Evolutionary conservation across 2,329 filamentous ascomycete species (phyloP), one percentile per base, ranked within the genome.

Genomic region (Venturiaceae sp.): DNA sequence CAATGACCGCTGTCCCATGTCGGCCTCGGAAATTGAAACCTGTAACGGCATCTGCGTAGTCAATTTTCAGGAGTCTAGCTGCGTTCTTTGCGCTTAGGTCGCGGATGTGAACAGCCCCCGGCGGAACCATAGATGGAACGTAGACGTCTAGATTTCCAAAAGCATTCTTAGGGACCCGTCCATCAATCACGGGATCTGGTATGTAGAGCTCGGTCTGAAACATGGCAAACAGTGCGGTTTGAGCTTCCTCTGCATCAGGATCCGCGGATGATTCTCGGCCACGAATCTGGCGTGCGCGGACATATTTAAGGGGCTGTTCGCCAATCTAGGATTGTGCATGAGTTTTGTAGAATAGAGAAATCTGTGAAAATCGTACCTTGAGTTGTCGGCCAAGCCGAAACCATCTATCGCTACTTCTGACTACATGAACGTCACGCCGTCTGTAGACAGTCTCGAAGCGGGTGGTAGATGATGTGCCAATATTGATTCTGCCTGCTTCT

Each of bases 11-110:
- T 2, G 90, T 96, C 16, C 92, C 92, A 58, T 90, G 85, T 2
- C 90, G 83, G 0, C 91, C 91, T 67, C 84, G 86, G 74, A 97
- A 99, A 37, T 86, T 80, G 66, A 97, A 99, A 0, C 92, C 92
- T 0, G 87, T 94, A 5, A 99, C 83, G 0, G 94, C 94, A 33
- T 92, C 90, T 2, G 90, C 90, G 69, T 88, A 95, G 72, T 97
- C 91, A 19, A 97, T 80, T 0, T 85, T 85, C 1, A 96, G 71
- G 1, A 92, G 74, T 59, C 81, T 83, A 0, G 91, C 90, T 1
- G 92, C 92, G 55, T 82, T 81, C 1, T 82, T 77, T 1, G 88
- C 86, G 55, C 86, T 75, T 14, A 76, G 70, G 61, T 82, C 76
- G 55, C 73, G 74, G 30, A 86, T 72, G 63, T 86, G 83, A 14